phyloP scores from a whole-genome alignment of 2,329 filamentous ascomycete genomes.

The Aspergillus tanneri region DNA sequence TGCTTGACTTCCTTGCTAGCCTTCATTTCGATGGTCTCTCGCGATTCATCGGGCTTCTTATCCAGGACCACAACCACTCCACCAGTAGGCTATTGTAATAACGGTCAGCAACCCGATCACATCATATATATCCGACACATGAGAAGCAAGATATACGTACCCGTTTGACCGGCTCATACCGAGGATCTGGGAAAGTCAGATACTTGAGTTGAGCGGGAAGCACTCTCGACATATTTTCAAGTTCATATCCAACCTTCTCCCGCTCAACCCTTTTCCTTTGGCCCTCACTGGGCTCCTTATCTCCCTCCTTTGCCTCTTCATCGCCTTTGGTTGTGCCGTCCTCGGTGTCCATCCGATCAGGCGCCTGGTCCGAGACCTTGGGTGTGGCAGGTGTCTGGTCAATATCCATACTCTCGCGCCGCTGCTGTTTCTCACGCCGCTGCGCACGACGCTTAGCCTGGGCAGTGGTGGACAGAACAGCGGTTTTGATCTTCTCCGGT shows the following conservation, averaged over 20 bases:
- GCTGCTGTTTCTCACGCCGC: conserved; percentile 87
- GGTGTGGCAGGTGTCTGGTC: conserved; percentile 75
- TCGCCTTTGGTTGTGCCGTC: conserved; percentile 61
- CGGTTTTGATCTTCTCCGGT: conserved; percentile 89
- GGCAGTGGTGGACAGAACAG: conserved; percentile 91
- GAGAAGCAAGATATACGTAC: conserved; percentile 49
- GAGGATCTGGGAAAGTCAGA: conserved; percentile 83
- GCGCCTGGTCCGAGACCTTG: conserved; percentile 59
- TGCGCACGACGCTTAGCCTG: conserved; percentile 94
- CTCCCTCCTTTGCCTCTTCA: conserved; percentile 57
- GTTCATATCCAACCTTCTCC: conserved; percentile 93
- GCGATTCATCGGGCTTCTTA: conserved; percentile 73
- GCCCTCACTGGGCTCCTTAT: conserved; percentile 60
- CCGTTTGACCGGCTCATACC: conserved; percentile 92
- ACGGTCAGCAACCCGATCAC: conserved; percentile 42
- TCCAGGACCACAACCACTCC: conserved; percentile 91
- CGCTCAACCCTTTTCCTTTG: conserved; percentile 89
- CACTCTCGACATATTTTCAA: conserved; percentile 96
- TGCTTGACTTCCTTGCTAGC: conserved; percentile 67
- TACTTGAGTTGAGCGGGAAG: conserved; percentile 92
- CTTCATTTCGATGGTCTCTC: conserved; percentile 84
- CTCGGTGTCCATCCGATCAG: conserved; percentile 82
- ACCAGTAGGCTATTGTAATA: conserved; percentile 69
- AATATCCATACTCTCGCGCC: conserved; percentile 92
- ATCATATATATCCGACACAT: conserved; percentile 2